phyloP scores from a whole-genome alignment of 2,329 filamentous ascomycete genomes.

The Aspergillus calidoustus region DNA sequence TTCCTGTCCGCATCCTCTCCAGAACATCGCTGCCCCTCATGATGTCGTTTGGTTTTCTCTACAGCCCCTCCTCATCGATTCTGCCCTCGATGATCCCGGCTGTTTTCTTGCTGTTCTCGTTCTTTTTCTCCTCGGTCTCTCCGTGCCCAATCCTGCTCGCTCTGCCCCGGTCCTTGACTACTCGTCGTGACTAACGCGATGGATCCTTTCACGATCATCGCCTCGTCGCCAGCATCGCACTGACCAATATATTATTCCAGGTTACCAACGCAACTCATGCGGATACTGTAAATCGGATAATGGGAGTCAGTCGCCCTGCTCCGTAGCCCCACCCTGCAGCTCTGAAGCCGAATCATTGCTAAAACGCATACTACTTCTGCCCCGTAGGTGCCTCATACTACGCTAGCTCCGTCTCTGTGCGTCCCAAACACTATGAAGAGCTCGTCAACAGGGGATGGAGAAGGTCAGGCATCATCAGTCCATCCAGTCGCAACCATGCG shows the following conservation, averaged over 20 bases:
- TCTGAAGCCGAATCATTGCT: conserved; percentile 13
- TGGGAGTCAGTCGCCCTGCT: conserved; percentile 46
- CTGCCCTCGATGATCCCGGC: conserved; percentile 4
- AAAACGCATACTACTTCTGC: conserved; percentile 14
- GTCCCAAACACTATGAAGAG: conserved; percentile 52
- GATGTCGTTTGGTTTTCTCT: conserved; percentile 4
- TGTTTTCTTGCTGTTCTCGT: conserved; percentile 1
- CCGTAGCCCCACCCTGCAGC: conserved; percentile 16
- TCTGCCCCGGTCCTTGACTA: conserved; percentile 7
- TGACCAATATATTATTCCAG: conserved; percentile 31
- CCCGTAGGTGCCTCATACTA: conserved; percentile 52
- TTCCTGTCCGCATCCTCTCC: conserved; percentile 15
- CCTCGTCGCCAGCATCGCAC: conserved; percentile 2
- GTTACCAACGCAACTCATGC: conserved; percentile 53
- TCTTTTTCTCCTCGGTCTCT: background rate
- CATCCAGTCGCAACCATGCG: conserved; percentile 3
- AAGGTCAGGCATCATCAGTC: conserved; percentile 37
- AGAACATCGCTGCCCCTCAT: conserved; percentile 16
- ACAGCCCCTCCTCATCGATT: conserved; percentile 10
- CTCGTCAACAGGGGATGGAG: conserved; percentile 56
- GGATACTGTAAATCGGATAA: conserved; percentile 54
- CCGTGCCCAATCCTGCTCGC: conserved; percentile 12
- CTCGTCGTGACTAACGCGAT: conserved; percentile 17
- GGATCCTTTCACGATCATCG: conserved; percentile 1
- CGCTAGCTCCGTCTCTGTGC: conserved; percentile 49